Evolutionary conservation across 1,284 basidiomycete species (phyloP).

Genomic region (Phellopilus nigrolimitatus): DNA sequence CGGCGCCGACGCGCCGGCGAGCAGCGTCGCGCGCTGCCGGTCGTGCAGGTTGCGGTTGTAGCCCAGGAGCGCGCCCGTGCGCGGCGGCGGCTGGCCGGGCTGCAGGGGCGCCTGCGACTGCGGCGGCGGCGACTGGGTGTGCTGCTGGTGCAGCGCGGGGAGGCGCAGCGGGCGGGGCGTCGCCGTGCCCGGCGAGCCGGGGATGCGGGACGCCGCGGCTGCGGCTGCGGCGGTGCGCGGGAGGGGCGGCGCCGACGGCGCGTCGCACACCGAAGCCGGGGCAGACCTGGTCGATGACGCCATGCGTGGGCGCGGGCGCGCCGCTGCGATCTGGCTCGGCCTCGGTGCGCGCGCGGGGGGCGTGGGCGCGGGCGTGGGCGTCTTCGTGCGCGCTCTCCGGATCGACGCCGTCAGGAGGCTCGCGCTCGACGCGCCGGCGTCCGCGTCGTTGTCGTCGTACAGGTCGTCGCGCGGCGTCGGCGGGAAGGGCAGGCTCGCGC

Average conservation of each 20-base stretch:
- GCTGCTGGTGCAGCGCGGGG: constrained; percentile 13
- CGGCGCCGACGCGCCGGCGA: constrained; percentile 24
- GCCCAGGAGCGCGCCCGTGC: constrained; percentile 28
- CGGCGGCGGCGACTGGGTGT: neutral
- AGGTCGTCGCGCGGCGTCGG: constrained; percentile 14
- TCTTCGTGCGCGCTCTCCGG: constrained; percentile 1
- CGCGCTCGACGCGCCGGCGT: neutral
- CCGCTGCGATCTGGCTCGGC: neutral
- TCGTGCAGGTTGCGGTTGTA: constrained; percentile 40
- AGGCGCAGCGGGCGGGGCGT: constrained; percentile 21
- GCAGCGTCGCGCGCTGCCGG: constrained; percentile 27
- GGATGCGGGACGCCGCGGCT: neutral
- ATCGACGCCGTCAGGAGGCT: neutral
- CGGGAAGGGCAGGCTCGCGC: constrained; percentile 14
- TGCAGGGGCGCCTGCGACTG: constrained; percentile 17
- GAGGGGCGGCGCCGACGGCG: constrained; percentile 1
- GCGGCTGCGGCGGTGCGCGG: constrained; percentile 4
- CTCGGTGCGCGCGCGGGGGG: constrained; percentile 1
- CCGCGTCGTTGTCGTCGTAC: neutral
- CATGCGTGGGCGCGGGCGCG: constrained; percentile 4
- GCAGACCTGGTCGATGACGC: constrained; percentile 6
- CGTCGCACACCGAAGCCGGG: constrained; percentile 4
- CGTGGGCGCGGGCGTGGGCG: constrained; percentile 12
- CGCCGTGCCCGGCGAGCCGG: neutral
- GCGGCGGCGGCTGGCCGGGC: constrained; percentile 29